Evolutionary conservation across 768 basidiomycete species (phyloP).

Genomic region (Lactifluus piperatus): DNA sequence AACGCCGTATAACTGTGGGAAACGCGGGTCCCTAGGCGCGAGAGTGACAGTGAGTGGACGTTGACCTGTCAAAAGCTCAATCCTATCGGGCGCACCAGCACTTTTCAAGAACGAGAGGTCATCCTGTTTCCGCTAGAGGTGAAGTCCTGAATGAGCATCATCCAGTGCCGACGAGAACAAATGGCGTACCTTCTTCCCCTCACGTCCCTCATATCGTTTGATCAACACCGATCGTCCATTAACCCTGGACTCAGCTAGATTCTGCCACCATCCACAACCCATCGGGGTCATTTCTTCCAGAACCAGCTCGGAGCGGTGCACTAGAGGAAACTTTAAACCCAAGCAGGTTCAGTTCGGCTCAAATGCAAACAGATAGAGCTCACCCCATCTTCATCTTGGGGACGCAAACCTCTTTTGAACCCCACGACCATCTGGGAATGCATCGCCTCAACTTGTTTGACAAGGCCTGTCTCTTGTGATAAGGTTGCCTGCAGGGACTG

Average conservation of each 20-base stretch:
- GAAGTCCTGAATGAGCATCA: not conserved
- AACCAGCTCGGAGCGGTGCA: too few species aligned
- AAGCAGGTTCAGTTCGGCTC: too few species aligned
- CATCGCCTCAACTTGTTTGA: too few species aligned
- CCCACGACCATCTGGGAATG: slow-evolving; percentile 8
- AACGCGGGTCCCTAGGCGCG: slow-evolving; percentile 1
- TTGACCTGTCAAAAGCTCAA: too few species aligned
- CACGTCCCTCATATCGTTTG: slow-evolving; percentile 4
- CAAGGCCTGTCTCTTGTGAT: too few species aligned
- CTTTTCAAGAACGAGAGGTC: slow-evolving; percentile 7
- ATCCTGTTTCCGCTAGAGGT: not conserved
- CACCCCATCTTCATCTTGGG: slow-evolving; percentile 10
- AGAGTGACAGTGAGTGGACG: not conserved
- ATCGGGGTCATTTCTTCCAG: too few species aligned
- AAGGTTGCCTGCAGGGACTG: too few species aligned
- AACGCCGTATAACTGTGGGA: slow-evolving; percentile 8
- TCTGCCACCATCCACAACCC: too few species aligned
- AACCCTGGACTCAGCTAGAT: too few species aligned
- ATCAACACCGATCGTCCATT: slow-evolving; percentile 3
- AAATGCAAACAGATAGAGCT: too few species aligned
- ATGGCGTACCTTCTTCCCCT: not conserved
- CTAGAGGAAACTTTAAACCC: too few species aligned
- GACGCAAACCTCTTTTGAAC: too few species aligned
- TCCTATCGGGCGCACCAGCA: not conserved
- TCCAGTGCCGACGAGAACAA: not conserved